Percentiles rank a stretch among this genome's conserved stretches.
These are phyloP conservation scores for Saposhnikovia divaricata DNA, from an alignment of 129 eudicot genomes.

Conservation along the genomic window DNA sequence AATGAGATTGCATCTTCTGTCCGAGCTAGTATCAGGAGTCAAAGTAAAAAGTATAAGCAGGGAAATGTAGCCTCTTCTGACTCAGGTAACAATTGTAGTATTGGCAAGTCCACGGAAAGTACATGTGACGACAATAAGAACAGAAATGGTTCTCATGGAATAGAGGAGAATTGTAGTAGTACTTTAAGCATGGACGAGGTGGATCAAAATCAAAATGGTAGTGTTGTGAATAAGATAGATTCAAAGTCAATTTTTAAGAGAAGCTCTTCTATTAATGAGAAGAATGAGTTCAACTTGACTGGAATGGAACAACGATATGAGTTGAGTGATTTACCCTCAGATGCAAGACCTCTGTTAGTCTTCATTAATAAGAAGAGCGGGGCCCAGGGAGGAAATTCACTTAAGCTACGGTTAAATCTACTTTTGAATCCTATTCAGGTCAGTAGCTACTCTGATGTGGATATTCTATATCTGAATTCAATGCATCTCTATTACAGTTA, in stretches of 20 bases:
- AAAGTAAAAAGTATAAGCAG: slow-evolving; percentile 62
- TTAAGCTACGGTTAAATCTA: slow-evolving; percentile 71
- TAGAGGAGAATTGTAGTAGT: slow-evolving; percentile 48
- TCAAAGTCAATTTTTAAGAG: slow-evolving; percentile 45
- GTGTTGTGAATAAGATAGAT: slow-evolving; percentile 36
- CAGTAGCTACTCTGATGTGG: slow-evolving; percentile 19
- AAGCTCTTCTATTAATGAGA: slow-evolving; percentile 53
- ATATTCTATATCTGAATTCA: not conserved
- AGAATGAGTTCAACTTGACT: slow-evolving; percentile 52
- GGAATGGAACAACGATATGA: slow-evolving; percentile 64
- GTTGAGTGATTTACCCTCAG: slow-evolving; percentile 80
- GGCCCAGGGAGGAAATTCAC: slow-evolving; percentile 87
- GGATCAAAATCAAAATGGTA: slow-evolving; percentile 35
- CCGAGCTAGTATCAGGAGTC: slow-evolving; percentile 85
- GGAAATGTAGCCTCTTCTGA: slow-evolving; percentile 48
- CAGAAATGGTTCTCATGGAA: slow-evolving; percentile 31
- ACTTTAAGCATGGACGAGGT: slow-evolving; percentile 24
- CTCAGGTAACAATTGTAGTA: slow-evolving; percentile 33
- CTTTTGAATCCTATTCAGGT: slow-evolving; percentile 98
- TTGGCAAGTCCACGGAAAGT: slow-evolving; percentile 44
- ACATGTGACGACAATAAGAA: slow-evolving; percentile 28
- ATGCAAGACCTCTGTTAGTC: slow-evolving; percentile 86
- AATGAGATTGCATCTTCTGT: slow-evolving; percentile 98
- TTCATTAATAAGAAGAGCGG: slow-evolving; percentile 96
- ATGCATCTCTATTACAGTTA: not conserved